Evolutionary conservation across 805 yeast genomes (phyloP).

Genomic region (Yarrowia divulgata): DNA sequence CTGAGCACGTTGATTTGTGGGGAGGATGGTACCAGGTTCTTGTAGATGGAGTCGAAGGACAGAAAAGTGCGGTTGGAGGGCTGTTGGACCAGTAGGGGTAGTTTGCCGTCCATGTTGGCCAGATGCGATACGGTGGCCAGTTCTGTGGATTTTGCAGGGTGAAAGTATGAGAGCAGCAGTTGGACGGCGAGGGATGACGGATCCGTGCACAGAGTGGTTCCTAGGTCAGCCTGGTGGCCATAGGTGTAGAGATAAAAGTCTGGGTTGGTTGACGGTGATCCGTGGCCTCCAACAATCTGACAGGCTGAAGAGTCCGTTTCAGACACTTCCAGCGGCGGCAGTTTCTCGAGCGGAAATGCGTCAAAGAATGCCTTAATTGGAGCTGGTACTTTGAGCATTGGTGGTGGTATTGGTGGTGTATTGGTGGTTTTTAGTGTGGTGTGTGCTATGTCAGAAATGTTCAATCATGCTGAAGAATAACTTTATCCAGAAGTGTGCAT

Average conservation of each 20-base stretch:
- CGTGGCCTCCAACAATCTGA: slow-evolving; percentile 39
- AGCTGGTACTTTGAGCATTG: slow-evolving; percentile 47
- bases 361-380: slow-evolving; percentile 48
- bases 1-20: slow-evolving; percentile 21
- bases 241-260: slow-evolving; percentile 40
- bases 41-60: slow-evolving; percentile 27
- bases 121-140: slow-evolving; percentile 27
- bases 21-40: slow-evolving; percentile 19
- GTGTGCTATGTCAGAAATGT: background rate
- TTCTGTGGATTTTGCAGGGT: slow-evolving; percentile 7
- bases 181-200: slow-evolving; percentile 47
- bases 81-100: slow-evolving; percentile 41
- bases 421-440: no score
- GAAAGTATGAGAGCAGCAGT: slow-evolving; percentile 41
- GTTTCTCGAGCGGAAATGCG: slow-evolving; percentile 47
- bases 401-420: background rate
- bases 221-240: slow-evolving; percentile 44
- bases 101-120: slow-evolving; percentile 39
- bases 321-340: slow-evolving; percentile 41
- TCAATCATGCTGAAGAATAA: background rate
- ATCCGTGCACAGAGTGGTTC: slow-evolving; percentile 45
- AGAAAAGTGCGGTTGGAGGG: slow-evolving; percentile 22
- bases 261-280: background rate
- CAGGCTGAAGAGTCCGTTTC: background rate
- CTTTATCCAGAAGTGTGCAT: background rate